These are phyloP conservation scores for Fusarium siculi DNA, from an alignment of 2,329 filamentous ascomycete species.

Conservation along the genomic window DNA sequence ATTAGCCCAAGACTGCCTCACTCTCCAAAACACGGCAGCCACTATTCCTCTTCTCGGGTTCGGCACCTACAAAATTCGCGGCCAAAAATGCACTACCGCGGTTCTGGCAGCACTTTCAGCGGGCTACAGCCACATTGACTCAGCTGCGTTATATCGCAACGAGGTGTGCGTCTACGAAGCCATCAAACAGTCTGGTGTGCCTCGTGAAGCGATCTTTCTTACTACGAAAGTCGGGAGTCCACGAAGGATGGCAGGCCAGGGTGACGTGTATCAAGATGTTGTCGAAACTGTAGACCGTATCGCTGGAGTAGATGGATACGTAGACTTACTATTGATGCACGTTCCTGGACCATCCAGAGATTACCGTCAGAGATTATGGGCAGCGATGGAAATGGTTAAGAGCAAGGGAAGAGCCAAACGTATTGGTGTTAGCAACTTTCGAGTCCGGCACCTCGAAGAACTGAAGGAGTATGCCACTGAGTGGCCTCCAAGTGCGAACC, in stretches of 20 bases:
- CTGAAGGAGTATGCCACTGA: conserved; percentile 72
- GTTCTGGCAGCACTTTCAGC: conserved; percentile 66
- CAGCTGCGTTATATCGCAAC: conserved; percentile 73
- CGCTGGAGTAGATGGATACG: conserved; percentile 67
- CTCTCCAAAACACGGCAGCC: conserved; percentile 37
- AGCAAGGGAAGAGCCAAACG: conserved; percentile 68
- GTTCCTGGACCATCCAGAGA: conserved; percentile 65
- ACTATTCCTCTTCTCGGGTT: conserved; percentile 75
- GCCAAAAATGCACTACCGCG: conserved; percentile 65
- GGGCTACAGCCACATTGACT: conserved; percentile 73
- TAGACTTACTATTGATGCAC: conserved; percentile 79
- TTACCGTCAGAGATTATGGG: conserved; percentile 71
- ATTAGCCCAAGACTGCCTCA: conserved; percentile 27
- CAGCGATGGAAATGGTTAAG: conserved; percentile 70
- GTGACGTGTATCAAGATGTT: conserved; percentile 68
- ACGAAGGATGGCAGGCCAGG: conserved; percentile 46
- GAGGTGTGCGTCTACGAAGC: conserved; percentile 74
- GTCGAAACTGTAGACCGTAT: conserved; percentile 72
- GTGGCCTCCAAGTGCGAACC: conserved; percentile 78
- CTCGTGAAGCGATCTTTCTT: conserved; percentile 70
- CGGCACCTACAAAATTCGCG: conserved; percentile 73
- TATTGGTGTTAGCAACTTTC: conserved; percentile 80
- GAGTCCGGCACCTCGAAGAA: conserved; percentile 74
- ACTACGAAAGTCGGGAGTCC: conserved; percentile 75
- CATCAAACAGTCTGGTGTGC: conserved; percentile 64